phyloP scores from a whole-genome alignment of 225 moss, liverwort and hornwort species.

The Straminergon stramineum region DNA sequence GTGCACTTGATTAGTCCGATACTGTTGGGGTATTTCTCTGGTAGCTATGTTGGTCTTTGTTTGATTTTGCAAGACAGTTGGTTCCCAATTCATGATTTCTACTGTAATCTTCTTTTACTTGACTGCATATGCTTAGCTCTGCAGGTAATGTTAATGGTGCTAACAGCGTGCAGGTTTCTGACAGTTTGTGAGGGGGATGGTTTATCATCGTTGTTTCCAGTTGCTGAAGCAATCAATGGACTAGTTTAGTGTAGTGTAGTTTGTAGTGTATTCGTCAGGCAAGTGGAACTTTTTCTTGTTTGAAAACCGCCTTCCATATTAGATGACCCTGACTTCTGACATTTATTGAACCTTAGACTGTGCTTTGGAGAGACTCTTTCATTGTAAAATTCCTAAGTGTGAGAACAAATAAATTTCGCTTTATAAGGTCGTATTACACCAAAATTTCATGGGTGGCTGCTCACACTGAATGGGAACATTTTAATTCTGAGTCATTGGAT shows the following conservation, averaged over 20 bases:
- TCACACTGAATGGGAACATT: background rate
- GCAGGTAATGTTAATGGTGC: background rate
- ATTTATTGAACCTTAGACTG: background rate
- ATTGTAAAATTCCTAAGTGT: background rate
- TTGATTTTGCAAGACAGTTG: background rate
- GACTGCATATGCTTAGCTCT: background rate
- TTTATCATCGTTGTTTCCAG: background rate
- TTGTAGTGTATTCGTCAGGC: background rate
- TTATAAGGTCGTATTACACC: background rate
- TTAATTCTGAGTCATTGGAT: background rate
- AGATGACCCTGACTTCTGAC: background rate
- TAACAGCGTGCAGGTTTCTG: conserved; percentile 4
- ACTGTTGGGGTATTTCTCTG: background rate
- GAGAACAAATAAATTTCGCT: background rate
- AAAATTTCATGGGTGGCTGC: background rate
- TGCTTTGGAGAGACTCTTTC: background rate
- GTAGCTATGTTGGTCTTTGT: background rate
- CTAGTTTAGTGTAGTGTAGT: background rate
- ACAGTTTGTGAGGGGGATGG: background rate
- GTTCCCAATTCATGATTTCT: background rate
- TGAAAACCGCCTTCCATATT: background rate
- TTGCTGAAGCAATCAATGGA: background rate
- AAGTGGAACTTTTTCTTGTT: background rate
- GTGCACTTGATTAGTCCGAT: background rate
- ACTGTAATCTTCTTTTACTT: background rate